Base-by-base conservation (phyloP, 495 filamentous ascomycete species). In the Podospora bellae-mahoneyi region DNA sequence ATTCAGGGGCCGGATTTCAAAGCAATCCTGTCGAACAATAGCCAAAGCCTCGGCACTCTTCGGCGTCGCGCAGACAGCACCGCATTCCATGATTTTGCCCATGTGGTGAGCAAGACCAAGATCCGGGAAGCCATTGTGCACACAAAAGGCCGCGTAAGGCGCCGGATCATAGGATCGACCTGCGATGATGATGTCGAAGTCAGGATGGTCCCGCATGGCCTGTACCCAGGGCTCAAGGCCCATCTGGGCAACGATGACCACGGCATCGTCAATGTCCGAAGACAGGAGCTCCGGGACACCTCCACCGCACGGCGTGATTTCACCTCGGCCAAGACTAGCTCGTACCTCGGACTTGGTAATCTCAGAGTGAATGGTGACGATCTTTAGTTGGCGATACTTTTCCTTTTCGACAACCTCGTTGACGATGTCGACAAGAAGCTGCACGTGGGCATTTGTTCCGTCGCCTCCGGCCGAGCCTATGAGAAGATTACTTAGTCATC, bases 21-120 rank as follows among this genome's bases (percentile, higher is more conserved):
- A 86, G n/a, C 80, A 78, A 44, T 74, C 70, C 23, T 71, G 64
- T 28, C 77, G 78, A 5, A 84, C 67, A 0, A 77, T 82, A 2
- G 79, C 78, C 18, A 79, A 66, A 10, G 75, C 75, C 1, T 71
- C 73, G 3, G 70, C 66, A n/a, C 80, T 74, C 69, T 85, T 86
- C 0, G 83, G 83, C 5, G 73, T 73, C 2, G 82, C 78, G 70
- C 84, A 86, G 0, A 74, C 61, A 0, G 70, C 84, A 34, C 84
- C 83, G 34, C 83, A 86, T 62, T 86, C 84, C 75, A 86, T 78
- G 5, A 81, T 81, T 73, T 86, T 86, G 20, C 84, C 84, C 82
- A 86, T 84, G 69, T 84, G 81, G 64, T 66, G 64, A 5, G 64
- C 68, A 9, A 70, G 4, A 6, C 68, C 64, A 15, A 70, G 53